These are phyloP conservation scores for Aphanomyces cochlioides DNA, from an alignment of 352 stramenopile genomes.

Conservation along the genomic window DNA sequence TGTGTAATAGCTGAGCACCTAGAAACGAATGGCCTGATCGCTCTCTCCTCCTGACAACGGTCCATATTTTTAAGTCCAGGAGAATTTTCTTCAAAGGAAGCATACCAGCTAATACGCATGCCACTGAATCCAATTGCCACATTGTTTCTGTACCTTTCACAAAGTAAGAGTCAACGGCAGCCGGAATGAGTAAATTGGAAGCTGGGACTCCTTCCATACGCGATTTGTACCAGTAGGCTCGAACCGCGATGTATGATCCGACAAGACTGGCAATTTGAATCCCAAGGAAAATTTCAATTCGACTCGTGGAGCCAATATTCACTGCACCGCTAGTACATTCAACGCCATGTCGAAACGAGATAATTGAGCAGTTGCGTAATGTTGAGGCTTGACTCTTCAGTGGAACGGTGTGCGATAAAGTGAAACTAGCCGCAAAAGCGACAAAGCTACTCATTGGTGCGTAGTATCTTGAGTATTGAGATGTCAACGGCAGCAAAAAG, in stretches of 20 bases:
- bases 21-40: background rate
- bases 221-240: background rate
- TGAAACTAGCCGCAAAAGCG: background rate
- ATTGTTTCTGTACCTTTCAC: background rate
- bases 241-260: background rate
- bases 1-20: background rate
- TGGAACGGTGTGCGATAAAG: no score
- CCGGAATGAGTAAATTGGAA: slow-evolving; percentile 2
- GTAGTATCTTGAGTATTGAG: background rate
- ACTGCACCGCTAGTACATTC: slow-evolving; percentile 6
- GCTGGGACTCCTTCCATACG: background rate
- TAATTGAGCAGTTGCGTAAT: background rate
- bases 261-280: slow-evolving; percentile 9
- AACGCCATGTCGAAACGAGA: background rate
- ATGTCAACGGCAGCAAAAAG: slow-evolving; percentile 3
- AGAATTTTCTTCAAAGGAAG: background rate
- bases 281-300: background rate
- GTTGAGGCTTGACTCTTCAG: background rate
- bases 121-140: slow-evolving; percentile 19
- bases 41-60: background rate
- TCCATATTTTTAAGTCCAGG: slow-evolving; percentile 24
- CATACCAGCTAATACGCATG: slow-evolving; percentile 21
- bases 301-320: slow-evolving; percentile 12
- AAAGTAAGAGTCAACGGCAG: background rate
- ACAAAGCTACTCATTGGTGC: slow-evolving; percentile 8